Evolutionary conservation across 306 rosid species (phyloP), one percentile per base, ranked within the genome.

Genomic region (Rosa multiflora): DNA sequence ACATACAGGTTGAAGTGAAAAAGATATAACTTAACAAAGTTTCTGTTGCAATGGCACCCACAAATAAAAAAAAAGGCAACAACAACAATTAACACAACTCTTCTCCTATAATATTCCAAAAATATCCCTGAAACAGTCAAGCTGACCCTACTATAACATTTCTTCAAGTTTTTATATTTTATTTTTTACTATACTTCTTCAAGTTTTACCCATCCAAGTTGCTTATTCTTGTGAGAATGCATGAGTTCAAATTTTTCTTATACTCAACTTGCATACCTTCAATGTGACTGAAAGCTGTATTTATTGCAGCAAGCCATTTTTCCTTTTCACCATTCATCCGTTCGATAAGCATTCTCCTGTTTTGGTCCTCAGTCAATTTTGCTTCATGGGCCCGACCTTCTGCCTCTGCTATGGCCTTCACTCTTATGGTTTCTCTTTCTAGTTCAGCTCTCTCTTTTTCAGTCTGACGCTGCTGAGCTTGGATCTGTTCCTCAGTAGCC

Each of bases 261-360:
- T 63, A 35, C 47, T 51, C 52, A 40, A 58, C 74, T 70, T 77
- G 70, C 42, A 59, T 81, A 93, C 99, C 99, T 93, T 96, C 99
- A 79, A 96, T 88, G 80, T 96, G 99, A 87, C 97, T 66, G 80
- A 96, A 93, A 79, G 98, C 83, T 71, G 99, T 83, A 82, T 93
- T 91, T 64, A 96, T 96, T 72, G 99, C 99, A 75, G 99, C 97
- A 79, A 96, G 93, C 99, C 98, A 96, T 87, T 96, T 96, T 79
- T 96, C 98, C 70, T 83, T 91, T 90, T 96, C 98, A 62, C 98
- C 99, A 52, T 87, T 94, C 78, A 96, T 77, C 67, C 89, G 87
- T 71, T 96, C 99, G 49, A 88, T 63, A 49, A 96, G 96, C 98
- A 91, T 88, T 86, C 97, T 89, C 84, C 97, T 83, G 71, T 90